Evolutionary conservation across 2,329 filamentous ascomycete genomes (phyloP).

Genomic region (Sarocladium strictum): DNA sequence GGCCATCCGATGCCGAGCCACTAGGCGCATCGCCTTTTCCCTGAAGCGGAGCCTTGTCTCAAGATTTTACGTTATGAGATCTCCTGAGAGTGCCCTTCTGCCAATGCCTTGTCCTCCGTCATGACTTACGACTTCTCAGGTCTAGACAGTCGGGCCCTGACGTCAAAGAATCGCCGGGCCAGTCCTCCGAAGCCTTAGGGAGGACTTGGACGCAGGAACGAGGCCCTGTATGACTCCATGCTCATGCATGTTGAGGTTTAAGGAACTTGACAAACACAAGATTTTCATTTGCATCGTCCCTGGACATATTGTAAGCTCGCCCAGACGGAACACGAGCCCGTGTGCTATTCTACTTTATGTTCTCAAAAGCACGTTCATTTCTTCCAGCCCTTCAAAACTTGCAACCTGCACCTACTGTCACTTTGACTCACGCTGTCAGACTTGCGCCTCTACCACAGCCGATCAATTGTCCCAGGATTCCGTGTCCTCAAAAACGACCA

Average conservation of each 20-base stretch:
- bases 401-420: not conserved
- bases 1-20: not conserved
- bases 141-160: not conserved
- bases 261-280: not conserved
- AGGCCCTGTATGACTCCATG: not conserved
- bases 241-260: not conserved
- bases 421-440: not conserved
- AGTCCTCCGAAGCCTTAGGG: not conserved
- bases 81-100: not conserved
- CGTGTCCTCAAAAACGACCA: not conserved
- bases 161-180: not conserved
- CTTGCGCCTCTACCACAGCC: no score
- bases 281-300: not conserved
- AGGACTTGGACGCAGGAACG: not conserved
- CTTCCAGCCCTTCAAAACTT: no score
- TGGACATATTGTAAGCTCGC: not conserved
- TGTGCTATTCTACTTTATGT: not conserved
- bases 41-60: not conserved
- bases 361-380: not conserved
- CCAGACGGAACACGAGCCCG: not conserved
- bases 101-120: constrained; percentile 5
- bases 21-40: not conserved
- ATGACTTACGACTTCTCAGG: constrained; percentile 2
- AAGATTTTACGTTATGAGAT: constrained; percentile 5
- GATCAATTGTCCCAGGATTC: no score